Evolutionary conservation across 139 green algal species (phyloP).

Genomic region (Coelastrella sp.): DNA sequence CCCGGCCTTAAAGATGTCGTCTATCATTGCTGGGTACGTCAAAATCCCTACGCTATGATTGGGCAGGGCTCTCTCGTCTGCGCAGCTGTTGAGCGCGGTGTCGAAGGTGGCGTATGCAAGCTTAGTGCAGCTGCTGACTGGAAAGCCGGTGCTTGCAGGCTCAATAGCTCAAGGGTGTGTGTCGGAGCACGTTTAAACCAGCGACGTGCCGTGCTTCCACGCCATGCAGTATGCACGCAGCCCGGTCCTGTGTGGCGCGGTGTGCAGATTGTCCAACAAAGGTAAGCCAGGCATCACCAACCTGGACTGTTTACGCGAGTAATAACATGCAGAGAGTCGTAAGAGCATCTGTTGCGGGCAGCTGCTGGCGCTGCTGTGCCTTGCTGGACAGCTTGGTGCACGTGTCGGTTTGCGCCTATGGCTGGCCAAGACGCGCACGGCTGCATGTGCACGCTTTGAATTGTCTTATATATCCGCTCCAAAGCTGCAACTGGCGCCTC

Average conservation of each 20-base stretch:
- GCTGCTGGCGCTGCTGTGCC: too few species aligned
- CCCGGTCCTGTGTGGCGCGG: background rate
- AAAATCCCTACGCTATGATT: too few species aligned
- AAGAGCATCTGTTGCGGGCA: too few species aligned
- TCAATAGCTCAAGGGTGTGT: background rate
- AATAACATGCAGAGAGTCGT: too few species aligned
- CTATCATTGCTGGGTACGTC: too few species aligned
- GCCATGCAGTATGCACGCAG: background rate
- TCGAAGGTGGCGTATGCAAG: background rate
- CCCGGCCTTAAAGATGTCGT: too few species aligned
- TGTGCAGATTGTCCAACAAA: background rate
- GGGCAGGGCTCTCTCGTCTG: background rate
- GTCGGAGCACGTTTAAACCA: background rate
- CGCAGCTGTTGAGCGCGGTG: background rate
- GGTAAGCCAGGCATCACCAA: background rate
- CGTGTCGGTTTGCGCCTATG: too few species aligned
- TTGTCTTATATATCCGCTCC: too few species aligned
- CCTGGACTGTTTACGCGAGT: background rate
- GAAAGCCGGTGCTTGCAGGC: background rate
- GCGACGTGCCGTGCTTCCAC: slow-evolving; percentile 3
- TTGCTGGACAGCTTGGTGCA: too few species aligned
- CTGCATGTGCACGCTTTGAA: too few species aligned
- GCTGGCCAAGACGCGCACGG: too few species aligned
- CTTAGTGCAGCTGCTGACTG: background rate
- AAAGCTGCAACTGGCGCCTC: too few species aligned